These are phyloP conservation scores for Apiotrichum domesticum DNA, from an alignment of 1,284 basidiomycete species.

Conservation along the genomic window DNA sequence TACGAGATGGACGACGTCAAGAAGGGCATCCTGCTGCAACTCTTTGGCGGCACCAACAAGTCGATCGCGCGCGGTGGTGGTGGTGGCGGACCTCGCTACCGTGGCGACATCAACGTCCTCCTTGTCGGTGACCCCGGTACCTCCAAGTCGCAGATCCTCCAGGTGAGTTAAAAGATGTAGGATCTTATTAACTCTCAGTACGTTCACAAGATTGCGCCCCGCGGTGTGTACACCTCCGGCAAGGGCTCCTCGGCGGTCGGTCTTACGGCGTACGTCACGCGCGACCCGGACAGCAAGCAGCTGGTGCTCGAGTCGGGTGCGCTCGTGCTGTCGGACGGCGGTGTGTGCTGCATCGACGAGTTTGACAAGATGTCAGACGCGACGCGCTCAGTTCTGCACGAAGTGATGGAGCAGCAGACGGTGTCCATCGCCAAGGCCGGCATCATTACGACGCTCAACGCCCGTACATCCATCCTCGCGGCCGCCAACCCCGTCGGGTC, in stretches of 20 bases:
- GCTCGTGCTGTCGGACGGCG: slow-evolving; percentile 91
- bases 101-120: slow-evolving; percentile 95
- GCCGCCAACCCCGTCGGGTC: slow-evolving; percentile 96
- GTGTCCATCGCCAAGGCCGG: slow-evolving; percentile 99
- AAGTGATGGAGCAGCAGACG: slow-evolving; percentile 99
- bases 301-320: slow-evolving; percentile 93
- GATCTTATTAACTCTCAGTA: slow-evolving; percentile 55
- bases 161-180: slow-evolving; percentile 52
- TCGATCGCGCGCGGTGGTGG: slow-evolving; percentile 86
- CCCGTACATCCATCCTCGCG: slow-evolving; percentile 91
- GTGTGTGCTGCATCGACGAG: slow-evolving; percentile 98
- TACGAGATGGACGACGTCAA: slow-evolving; percentile 99
- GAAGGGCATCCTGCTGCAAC: slow-evolving; percentile 90
- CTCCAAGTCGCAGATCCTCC: slow-evolving; percentile 90
- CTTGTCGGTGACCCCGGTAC: slow-evolving; percentile 97
- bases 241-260: slow-evolving; percentile 98
- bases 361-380: slow-evolving; percentile 99
- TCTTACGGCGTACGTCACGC: slow-evolving; percentile 94
- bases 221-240: slow-evolving; percentile 93
- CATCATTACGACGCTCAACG: slow-evolving; percentile 97
- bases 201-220: slow-evolving; percentile 95
- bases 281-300: slow-evolving; percentile 96
- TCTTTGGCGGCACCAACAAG: slow-evolving; percentile 98
- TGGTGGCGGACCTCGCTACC: slow-evolving; percentile 87
- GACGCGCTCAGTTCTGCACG: slow-evolving; percentile 91